phyloP scores from a whole-genome alignment of 805 yeast species.

The Yueomyces sinensis region DNA sequence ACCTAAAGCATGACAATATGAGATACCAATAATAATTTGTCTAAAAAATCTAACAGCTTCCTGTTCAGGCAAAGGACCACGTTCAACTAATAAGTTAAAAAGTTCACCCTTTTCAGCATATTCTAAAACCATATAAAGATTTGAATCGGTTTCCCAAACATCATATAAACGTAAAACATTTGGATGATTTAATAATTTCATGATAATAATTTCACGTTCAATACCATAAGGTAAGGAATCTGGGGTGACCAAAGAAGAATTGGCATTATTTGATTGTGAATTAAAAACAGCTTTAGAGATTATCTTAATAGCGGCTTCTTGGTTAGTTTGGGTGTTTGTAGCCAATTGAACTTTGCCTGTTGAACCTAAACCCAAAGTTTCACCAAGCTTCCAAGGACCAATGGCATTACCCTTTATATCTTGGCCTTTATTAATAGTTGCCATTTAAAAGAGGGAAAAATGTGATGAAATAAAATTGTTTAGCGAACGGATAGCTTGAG shows the following conservation, averaged over 20 bases:
- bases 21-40: constrained; percentile 73
- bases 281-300: constrained; percentile 71
- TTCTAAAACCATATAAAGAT: constrained; percentile 76
- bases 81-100: constrained; percentile 79
- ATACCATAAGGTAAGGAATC: constrained; percentile 69
- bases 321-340: constrained; percentile 69
- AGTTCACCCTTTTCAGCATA: constrained; percentile 97
- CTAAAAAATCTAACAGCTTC: constrained; percentile 87
- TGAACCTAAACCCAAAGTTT: constrained; percentile 92
- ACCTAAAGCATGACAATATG: constrained; percentile 73
- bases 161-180: constrained; percentile 70
- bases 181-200: constrained; percentile 69
- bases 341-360: constrained; percentile 93
- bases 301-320: constrained; percentile 91
- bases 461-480: constrained; percentile 1
- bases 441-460: constrained; percentile 3
- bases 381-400: constrained; percentile 95
- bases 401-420: constrained; percentile 31
- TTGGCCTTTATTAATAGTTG: constrained; percentile 6
- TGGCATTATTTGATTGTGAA: constrained; percentile 22
- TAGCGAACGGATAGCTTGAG: too few species aligned
- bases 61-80: constrained; percentile 75
- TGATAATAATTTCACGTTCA: constrained; percentile 73
- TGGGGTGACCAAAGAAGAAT: constrained; percentile 25
- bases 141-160: constrained; percentile 80